Conservation (phyloP, 306 rosid species). For the Begonia loranthoides region DNA sequence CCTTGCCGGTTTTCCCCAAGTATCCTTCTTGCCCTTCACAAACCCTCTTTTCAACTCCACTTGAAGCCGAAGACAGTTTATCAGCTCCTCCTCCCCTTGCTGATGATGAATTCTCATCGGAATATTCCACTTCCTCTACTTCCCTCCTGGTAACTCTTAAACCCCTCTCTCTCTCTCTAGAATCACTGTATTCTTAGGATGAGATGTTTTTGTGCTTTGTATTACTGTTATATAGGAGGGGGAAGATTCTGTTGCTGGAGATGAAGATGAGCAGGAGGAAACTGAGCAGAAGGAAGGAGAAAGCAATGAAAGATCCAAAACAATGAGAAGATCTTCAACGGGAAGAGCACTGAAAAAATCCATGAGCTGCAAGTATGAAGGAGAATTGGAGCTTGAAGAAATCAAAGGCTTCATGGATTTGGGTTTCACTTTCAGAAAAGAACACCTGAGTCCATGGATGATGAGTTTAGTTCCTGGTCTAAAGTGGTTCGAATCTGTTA, state of each 20-base stretch:
- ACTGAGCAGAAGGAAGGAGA: background rate
- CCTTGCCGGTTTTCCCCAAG: slow-evolving; percentile 9
- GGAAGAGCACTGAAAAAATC: slow-evolving; percentile 30
- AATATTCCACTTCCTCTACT: background rate
- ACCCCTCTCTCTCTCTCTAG: background rate
- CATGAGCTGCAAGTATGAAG: slow-evolving; percentile 47
- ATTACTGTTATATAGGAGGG: background rate
- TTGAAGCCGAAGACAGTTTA: no score
- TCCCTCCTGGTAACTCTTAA: background rate
- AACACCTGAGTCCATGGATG: slow-evolving; percentile 42
- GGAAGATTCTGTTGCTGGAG: slow-evolving; percentile 4
- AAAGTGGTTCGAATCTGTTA: slow-evolving; percentile 30
- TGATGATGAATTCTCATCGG: background rate
- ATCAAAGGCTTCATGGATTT: slow-evolving; percentile 78
- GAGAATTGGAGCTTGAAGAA: slow-evolving; percentile 79
- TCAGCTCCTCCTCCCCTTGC: background rate
- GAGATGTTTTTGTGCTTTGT: background rate
- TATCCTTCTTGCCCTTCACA: slow-evolving; percentile 26
- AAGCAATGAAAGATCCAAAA: slow-evolving; percentile 6
- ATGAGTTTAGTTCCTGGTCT: slow-evolving; percentile 63
- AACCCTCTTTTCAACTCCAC: slow-evolving; percentile 16
- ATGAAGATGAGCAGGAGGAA: slow-evolving; percentile 13
- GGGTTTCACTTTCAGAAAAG: slow-evolving; percentile 58
- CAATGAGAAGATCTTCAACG: slow-evolving; percentile 4
- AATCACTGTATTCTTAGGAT: background rate